Evolutionary conservation across 371 early-diverging fungal genomes (phyloP), one percentile per base, ranked within the genome.

Genomic region (Lichtheimia hyalospora): DNA sequence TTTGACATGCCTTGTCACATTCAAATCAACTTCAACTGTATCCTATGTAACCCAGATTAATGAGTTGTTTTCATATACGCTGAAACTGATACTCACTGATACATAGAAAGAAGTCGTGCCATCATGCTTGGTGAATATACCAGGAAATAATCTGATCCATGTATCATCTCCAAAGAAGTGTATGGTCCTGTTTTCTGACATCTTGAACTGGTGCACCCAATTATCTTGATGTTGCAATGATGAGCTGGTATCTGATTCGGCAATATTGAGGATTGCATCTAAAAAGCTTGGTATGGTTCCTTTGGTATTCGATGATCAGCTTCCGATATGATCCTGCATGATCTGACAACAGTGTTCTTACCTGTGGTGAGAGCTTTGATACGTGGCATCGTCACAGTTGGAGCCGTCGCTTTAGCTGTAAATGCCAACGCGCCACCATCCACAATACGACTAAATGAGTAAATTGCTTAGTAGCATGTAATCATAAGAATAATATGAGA

Each of bases 101-200:
- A 91, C 92, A 69, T 85, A 89, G 54, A 92, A 92, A 1, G 92
- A 91, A 1, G 90, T 86, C 0, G 92, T 91, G 6, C 93, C 93
- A 51, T 92, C 93, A 5, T 70, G 71, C 49, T 82, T 73, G 12
- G 66, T 62, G 61, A 93, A 91, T 5, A 82, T 48, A 0, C 77
- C 83, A 0, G 94, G 94, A 61, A 92, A 95, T 27, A 97, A 70
- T 23, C 87, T 82, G 50, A 91, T 84, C 98, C 98, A 97, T 3
- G 98, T 97, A 59, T 97, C 97, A 63, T 97, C 98, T 41, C 98
- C 98, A 83, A 92, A 92, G 70, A 96, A 91, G 43, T 84, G 80
- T 18, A 95, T 77, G 1, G 83, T 79, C 39, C 82, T 79, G 7
- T 81, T 79, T 10, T 71, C 67, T 5, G 76, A 64, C 21, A 80